Percentiles rank a stretch among this genome's conserved stretches.
Evolutionary conservation across 139 green algal species (phyloP).

Genomic region (Mesotaenium endlicherianum): DNA sequence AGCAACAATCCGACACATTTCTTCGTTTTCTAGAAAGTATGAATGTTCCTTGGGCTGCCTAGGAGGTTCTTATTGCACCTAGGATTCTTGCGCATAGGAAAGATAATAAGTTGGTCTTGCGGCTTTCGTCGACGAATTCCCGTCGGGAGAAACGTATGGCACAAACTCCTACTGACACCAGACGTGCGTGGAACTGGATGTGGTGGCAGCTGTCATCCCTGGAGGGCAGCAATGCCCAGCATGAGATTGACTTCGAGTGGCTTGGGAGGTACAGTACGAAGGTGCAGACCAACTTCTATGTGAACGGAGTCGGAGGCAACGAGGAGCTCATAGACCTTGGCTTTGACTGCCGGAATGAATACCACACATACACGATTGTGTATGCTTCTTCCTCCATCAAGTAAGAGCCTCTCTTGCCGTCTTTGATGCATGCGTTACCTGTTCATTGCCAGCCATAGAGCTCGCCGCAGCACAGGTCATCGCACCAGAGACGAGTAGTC

Average conservation of each 20-base stretch:
- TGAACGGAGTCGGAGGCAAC: constrained; percentile 19
- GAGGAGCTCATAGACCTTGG: constrained; percentile 12
- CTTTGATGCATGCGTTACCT: background rate
- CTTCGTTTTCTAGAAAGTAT: background rate
- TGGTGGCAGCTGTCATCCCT: constrained; percentile 1
- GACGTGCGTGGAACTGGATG: background rate
- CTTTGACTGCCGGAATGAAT: constrained; percentile 32
- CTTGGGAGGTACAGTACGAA: constrained; percentile 26
- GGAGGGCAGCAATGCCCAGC: background rate
- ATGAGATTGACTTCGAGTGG: constrained; percentile 45
- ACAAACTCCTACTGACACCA: background rate
- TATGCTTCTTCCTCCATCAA: background rate
- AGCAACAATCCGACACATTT: too few species aligned
- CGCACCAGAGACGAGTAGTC: too few species aligned
- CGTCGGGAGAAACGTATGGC: too few species aligned
- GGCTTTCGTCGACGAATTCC: too few species aligned
- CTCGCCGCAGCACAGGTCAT: too few species aligned
- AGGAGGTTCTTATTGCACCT: background rate
- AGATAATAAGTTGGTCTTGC: too few species aligned
- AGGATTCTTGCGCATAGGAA: background rate
- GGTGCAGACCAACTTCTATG: constrained; percentile 43
- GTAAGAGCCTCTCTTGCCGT: background rate
- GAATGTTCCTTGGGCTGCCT: background rate
- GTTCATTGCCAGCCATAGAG: too few species aligned
- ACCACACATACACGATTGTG: constrained; percentile 35